phyloP scores from a whole-genome alignment of 192 early-diverging fungal species.

The Rhizophagus prolifer region DNA sequence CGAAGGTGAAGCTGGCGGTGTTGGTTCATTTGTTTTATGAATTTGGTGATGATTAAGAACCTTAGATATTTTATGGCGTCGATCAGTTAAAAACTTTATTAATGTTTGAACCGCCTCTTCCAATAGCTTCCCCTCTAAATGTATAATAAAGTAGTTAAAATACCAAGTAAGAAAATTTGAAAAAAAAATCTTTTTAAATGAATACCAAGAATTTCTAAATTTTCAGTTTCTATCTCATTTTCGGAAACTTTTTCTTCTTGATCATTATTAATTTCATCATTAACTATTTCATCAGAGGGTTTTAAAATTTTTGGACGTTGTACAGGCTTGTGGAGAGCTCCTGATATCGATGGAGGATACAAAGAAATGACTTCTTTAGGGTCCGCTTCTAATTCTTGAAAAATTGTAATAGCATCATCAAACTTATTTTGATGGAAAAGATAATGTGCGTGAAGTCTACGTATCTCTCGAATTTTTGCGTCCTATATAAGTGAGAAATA shows the following conservation, averaged over 20 bases:
- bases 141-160: background rate
- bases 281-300: background rate
- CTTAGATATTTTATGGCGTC: slow-evolving; percentile 73
- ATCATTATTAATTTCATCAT: background rate
- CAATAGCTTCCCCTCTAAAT: slow-evolving; percentile 58
- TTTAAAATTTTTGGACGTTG: background rate
- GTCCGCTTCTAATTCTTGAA: slow-evolving; percentile 63
- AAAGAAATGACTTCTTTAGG: slow-evolving; percentile 68
- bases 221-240: background rate
- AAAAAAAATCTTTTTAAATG: slow-evolving; percentile 13
- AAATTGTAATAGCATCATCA: slow-evolving; percentile 65
- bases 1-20: slow-evolving; percentile 23
- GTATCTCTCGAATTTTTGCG: slow-evolving; percentile 61
- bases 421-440: slow-evolving; percentile 66
- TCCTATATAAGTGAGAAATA: slow-evolving; percentile 30
- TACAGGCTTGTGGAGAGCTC: slow-evolving; percentile 44
- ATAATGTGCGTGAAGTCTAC: slow-evolving; percentile 67
- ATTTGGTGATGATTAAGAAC: slow-evolving; percentile 33
- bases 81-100: slow-evolving; percentile 86
- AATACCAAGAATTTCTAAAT: background rate
- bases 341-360: slow-evolving; percentile 69
- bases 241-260: background rate
- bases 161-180: background rate
- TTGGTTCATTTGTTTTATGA: slow-evolving; percentile 31
- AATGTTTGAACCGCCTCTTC: slow-evolving; percentile 61